Percentiles rank a stretch among this genome's conserved stretches.
Evolutionary conservation across 2,329 filamentous ascomycete genomes (phyloP).

Genomic region (Diaporthe sp.): DNA sequence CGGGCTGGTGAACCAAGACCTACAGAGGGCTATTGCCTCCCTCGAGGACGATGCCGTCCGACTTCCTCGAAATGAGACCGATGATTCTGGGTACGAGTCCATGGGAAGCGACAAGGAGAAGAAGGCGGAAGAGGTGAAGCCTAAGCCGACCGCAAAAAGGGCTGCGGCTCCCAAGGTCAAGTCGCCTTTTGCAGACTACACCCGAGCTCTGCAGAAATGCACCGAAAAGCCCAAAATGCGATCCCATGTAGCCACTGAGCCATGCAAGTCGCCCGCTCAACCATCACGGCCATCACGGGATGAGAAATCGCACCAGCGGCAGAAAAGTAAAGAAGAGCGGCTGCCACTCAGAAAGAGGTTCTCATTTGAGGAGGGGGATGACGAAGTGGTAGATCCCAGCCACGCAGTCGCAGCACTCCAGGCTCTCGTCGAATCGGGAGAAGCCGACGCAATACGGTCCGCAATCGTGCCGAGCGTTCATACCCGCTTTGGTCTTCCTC

Average conservation of each 20-base stretch:
- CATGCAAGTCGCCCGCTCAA: not conserved
- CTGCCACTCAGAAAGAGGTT: not conserved
- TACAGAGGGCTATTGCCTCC: not conserved
- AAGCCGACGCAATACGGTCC: not conserved
- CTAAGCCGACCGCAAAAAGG: not conserved
- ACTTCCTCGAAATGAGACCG: not conserved
- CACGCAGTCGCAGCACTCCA: not conserved
- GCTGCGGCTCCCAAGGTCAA: not conserved
- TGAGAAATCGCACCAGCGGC: not conserved
- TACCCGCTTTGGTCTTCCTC: not conserved
- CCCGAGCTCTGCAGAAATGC: not conserved
- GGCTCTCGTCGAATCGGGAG: not conserved
- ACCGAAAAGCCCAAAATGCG: not conserved
- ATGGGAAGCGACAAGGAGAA: not conserved
- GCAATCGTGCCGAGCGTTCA: not conserved
- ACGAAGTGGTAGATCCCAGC: not conserved
- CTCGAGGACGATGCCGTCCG: slow-evolving; percentile 10
- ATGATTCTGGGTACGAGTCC: slow-evolving; percentile 11
- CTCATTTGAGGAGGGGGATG: not conserved
- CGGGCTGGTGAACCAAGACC: slow-evolving; percentile 3
- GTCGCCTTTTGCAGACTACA: slow-evolving; percentile 6
- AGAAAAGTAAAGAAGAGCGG: too few relatives aligned
- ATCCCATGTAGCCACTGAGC: not conserved
- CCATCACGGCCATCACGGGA: not conserved
- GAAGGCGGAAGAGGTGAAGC: not conserved